Conservation (phyloP, 2,329 filamentous ascomycete genomes). For the Colletotrichum sp. region DNA sequence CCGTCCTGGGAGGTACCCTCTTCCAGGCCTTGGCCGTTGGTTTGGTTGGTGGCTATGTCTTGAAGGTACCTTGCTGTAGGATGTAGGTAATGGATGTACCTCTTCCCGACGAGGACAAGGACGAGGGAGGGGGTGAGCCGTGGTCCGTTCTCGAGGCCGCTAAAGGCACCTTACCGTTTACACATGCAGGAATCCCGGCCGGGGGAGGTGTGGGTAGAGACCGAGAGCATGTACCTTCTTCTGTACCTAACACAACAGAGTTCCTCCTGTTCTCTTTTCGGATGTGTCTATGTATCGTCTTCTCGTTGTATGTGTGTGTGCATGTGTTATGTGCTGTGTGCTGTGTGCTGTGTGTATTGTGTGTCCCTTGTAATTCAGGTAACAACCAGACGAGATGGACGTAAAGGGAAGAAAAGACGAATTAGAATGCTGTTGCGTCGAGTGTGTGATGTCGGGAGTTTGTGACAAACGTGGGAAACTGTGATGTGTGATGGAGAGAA, state of each 20-base stretch:
- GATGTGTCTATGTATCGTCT: background rate
- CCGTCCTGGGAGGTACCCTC: background rate
- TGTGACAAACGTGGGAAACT: too few relatives aligned
- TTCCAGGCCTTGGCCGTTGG: conserved; percentile 6
- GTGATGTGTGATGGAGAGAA: too few relatives aligned
- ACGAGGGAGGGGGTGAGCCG: background rate
- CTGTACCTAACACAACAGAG: background rate
- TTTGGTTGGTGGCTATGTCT: background rate
- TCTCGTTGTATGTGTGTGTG: background rate
- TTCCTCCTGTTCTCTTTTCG: background rate
- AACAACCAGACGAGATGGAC: background rate
- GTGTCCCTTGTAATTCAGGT: background rate
- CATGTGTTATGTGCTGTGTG: background rate
- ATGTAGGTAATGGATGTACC: background rate
- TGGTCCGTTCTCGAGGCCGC: conserved; percentile 14
- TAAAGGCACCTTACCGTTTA: conserved; percentile 1
- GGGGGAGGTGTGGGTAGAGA: background rate
- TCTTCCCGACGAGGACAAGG: background rate
- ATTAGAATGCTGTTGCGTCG: background rate
- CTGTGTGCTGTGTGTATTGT: background rate
- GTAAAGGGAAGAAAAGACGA: background rate
- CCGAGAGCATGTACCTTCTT: background rate
- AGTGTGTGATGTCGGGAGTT: background rate
- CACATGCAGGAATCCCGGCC: conserved; percentile 15
- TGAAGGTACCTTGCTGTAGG: background rate